These are phyloP conservation scores for Zymoseptoria brevis DNA, from an alignment of 2,329 filamentous ascomycete genomes.

Conservation along the genomic window DNA sequence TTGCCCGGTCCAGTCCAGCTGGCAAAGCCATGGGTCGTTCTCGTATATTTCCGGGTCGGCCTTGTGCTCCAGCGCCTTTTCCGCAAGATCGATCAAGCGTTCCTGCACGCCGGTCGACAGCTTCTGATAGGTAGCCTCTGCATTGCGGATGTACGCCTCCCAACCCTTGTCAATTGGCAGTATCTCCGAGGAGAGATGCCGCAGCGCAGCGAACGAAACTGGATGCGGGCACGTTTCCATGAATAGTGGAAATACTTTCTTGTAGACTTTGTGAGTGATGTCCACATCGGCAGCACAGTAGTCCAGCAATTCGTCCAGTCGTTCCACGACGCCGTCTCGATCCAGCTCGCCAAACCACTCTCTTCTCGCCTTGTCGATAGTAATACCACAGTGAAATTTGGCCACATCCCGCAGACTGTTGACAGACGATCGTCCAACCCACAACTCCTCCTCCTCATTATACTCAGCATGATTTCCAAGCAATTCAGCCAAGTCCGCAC, in stretches of 20 bases:
- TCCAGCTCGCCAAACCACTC: constrained; percentile 81
- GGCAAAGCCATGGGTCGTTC: constrained; percentile 81
- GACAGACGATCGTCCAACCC: constrained; percentile 89
- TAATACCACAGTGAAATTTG: constrained; percentile 86
- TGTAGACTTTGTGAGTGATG: constrained; percentile 89
- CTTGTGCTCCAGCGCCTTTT: constrained; percentile 70
- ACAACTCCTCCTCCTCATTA: constrained; percentile 79
- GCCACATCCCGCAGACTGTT: constrained; percentile 94
- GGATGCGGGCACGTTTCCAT: constrained; percentile 87
- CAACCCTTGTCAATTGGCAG: constrained; percentile 82
- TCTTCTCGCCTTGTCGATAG: constrained; percentile 80
- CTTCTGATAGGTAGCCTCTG: constrained; percentile 74
- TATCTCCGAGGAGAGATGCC: constrained; percentile 89
- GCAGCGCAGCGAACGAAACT: constrained; percentile 88
- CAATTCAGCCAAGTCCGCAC: constrained; percentile 61
- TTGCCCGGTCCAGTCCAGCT: constrained; percentile 93
- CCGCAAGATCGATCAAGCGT: constrained; percentile 62
- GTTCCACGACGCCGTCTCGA: constrained; percentile 58
- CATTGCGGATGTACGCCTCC: constrained; percentile 74
- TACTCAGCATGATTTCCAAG: constrained; percentile 52
- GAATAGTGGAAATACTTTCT: constrained; percentile 86
- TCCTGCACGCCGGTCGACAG: constrained; percentile 71
- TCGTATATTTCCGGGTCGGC: constrained; percentile 59
- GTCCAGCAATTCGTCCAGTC: constrained; percentile 74
- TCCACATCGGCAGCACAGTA: constrained; percentile 94